Evolutionary conservation across 2,329 filamentous ascomycete genomes (phyloP).

Genomic region (Beauveria australis): DNA sequence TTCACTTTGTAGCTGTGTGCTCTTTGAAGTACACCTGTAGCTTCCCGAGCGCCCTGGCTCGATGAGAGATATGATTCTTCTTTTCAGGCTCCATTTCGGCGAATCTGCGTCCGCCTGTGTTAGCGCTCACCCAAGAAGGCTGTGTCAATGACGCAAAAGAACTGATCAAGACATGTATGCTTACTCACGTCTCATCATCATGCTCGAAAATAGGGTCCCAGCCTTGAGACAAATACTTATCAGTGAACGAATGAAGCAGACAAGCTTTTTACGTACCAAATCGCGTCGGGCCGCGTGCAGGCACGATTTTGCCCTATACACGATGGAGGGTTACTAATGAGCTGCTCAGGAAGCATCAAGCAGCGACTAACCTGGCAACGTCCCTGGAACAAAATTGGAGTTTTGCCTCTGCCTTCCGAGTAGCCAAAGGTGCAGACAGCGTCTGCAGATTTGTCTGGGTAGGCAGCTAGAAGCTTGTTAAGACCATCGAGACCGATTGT

Average conservation of each 20-base stretch:
- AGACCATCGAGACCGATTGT: conserved; percentile 75
- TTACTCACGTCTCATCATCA: conserved; percentile 65
- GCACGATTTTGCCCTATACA: conserved; percentile 65
- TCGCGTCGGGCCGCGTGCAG: conserved; percentile 65
- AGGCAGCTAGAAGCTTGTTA: conserved; percentile 82
- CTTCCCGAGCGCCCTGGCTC: conserved; percentile 78
- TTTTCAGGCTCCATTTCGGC: conserved; percentile 86
- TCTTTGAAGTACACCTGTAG: conserved; percentile 70
- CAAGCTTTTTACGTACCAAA: conserved; percentile 60
- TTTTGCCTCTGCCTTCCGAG: conserved; percentile 72
- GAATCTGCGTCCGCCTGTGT: conserved; percentile 41
- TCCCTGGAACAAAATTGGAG: conserved; percentile 86
- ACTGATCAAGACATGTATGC: not conserved
- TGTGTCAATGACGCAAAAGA: not conserved
- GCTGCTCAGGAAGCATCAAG: not conserved
- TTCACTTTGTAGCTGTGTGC: conserved; percentile 13
- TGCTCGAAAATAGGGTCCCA: conserved; percentile 98
- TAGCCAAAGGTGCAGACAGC: conserved; percentile 96
- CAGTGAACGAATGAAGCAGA: not conserved
- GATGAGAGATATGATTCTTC: conserved; percentile 92
- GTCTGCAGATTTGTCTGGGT: conserved; percentile 83
- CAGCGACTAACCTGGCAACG: conserved; percentile 60
- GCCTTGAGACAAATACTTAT: conserved; percentile 40
- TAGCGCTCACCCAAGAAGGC: not conserved
- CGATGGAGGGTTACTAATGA: not conserved